Evolutionary conservation across 345 rosid species (phyloP).

Genomic region (Syzygium aromaticum): DNA sequence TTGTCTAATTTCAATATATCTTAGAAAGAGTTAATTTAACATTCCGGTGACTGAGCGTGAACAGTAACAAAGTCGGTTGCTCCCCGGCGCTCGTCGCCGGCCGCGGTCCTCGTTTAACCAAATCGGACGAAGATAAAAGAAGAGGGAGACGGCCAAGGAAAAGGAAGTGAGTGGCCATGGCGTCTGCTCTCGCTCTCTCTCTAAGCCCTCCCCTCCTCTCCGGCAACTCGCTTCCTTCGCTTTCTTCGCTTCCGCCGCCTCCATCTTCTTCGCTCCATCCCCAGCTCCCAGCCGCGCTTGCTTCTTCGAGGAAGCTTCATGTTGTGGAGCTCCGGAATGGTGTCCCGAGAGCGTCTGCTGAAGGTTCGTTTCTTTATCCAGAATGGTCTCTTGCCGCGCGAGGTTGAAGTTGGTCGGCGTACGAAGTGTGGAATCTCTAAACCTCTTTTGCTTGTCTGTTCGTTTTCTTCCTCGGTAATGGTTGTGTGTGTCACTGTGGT

Average conservation of each 20-base stretch:
- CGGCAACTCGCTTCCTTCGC: background rate
- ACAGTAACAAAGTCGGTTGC: background rate
- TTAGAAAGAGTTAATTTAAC: background rate
- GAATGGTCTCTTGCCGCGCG: background rate
- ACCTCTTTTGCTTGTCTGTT: accelerated
- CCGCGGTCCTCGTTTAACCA: background rate
- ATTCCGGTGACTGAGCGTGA: background rate
- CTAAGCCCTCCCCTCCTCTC: background rate
- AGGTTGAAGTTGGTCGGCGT: background rate
- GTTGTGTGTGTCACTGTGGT: background rate
- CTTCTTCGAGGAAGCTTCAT: background rate
- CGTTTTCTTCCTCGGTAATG: background rate
- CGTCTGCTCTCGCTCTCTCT: conserved; percentile 6
- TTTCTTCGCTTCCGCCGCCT: background rate
- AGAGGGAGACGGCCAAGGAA: background rate
- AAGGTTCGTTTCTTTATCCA: conserved; percentile 16
- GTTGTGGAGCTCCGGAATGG: conserved; percentile 15
- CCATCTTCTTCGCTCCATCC: background rate
- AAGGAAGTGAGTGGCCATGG: background rate
- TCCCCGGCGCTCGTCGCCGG: background rate
- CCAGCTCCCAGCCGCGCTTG: background rate
- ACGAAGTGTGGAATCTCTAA: background rate
- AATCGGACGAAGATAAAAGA: background rate
- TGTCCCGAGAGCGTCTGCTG: conserved; percentile 26
- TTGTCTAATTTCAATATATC: background rate